Percentiles rank a stretch among this genome's conserved stretches.
phyloP scores from a whole-genome alignment of 345 rosid genomes.

The Acer negundo region DNA sequence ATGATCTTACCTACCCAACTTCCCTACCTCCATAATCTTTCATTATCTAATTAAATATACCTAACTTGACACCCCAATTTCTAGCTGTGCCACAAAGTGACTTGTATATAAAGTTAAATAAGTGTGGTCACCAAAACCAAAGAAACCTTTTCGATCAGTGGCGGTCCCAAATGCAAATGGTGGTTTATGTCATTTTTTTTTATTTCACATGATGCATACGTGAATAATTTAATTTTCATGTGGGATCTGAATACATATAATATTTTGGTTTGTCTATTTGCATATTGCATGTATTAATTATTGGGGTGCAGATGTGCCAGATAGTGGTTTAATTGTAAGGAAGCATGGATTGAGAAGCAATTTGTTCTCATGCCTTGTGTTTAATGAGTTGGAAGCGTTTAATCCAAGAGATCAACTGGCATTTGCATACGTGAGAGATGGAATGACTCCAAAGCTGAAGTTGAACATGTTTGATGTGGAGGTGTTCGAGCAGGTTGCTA shows the following conservation, averaged over 20 bases:
- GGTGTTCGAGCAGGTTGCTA: slow-evolving; percentile 66
- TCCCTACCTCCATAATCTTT: not conserved
- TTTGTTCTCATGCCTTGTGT: slow-evolving; percentile 77
- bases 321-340: slow-evolving; percentile 70
- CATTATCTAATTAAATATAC: not conserved
- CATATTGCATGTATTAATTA: not conserved
- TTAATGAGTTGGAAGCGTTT: slow-evolving; percentile 82
- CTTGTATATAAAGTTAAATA: not conserved
- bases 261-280: not conserved
- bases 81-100: not conserved
- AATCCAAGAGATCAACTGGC: slow-evolving; percentile 84
- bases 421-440: slow-evolving; percentile 75
- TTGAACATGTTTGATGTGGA: slow-evolving; percentile 82
- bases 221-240: not conserved
- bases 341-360: slow-evolving; percentile 59
- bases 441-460: slow-evolving; percentile 53
- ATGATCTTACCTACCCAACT: not conserved
- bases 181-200: too few relatives aligned
- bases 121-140: not conserved
- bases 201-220: not conserved
- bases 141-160: not conserved
- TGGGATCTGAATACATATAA: not conserved
- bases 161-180: not conserved
- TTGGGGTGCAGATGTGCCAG: slow-evolving; percentile 69
- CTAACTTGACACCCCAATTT: not conserved